Conservation (phyloP, 352 stramenopile genomes). For the Elongisporangium anandrum region DNA sequence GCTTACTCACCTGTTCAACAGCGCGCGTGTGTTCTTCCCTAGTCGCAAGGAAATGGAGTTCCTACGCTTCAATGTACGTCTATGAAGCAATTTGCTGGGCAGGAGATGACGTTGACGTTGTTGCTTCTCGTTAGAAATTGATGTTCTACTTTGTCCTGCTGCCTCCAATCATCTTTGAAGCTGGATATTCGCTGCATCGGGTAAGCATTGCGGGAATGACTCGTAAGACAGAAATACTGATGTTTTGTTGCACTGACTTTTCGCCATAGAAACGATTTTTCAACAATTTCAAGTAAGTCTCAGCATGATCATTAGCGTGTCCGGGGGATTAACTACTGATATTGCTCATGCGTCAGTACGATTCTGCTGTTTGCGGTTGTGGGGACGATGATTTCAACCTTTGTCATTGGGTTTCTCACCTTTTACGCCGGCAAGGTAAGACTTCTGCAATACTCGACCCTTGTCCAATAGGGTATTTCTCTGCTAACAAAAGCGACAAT, state of each 20-base stretch:
- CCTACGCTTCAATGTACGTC: slow-evolving; percentile 78
- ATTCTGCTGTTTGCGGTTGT: slow-evolving; percentile 95
- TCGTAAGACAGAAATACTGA: background rate
- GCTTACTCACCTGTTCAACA: slow-evolving; percentile 8
- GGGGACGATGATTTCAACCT: slow-evolving; percentile 95
- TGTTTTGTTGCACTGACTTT: background rate
- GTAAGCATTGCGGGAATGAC: slow-evolving; percentile 9
- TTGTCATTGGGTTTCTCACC: slow-evolving; percentile 93
- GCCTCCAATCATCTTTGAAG: slow-evolving; percentile 98
- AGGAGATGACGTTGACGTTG: background rate
- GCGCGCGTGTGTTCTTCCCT: slow-evolving; percentile 79
- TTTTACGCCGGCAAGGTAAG: slow-evolving; percentile 76
- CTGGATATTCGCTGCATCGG: slow-evolving; percentile 90
- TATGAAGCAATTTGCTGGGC: background rate
- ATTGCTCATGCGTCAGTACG: slow-evolving; percentile 36
- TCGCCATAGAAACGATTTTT: slow-evolving; percentile 89
- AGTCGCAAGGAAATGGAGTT: slow-evolving; percentile 89
- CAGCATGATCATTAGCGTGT: background rate
- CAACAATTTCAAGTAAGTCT: slow-evolving; percentile 88
- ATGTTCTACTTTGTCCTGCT: slow-evolving; percentile 97
- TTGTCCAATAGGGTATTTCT: background rate
- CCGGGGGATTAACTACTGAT: background rate
- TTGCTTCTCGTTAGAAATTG: slow-evolving; percentile 42
- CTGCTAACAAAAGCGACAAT: background rate
- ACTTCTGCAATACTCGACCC: no score